Base-by-base conservation (phyloP, 805 yeast genomes). In the Candida insectorum region DNA sequence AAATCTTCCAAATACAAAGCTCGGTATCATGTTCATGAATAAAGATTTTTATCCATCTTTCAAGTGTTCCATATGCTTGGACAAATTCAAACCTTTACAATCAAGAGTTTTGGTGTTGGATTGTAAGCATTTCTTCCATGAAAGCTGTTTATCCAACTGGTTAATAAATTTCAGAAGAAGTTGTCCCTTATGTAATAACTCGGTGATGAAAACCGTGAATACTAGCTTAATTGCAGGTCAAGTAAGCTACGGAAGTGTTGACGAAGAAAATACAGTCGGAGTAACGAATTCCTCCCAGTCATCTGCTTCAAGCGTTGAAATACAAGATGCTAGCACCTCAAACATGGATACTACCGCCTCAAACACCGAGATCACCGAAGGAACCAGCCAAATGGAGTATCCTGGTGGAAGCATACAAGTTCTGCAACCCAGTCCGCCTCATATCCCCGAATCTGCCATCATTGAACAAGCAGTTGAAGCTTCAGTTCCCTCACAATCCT, bases 21-120 rank as follows among this genome's bases (percentile, higher is more conserved):
- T 50, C 12, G 43, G 49, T 34, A 43, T 56, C 5, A 32, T 60
- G 16, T 39, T 57, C 3, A 49, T 60, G 13, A 59, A 62, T 5
- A 41, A 49, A 22, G 65, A 61, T 44, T 61, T 56, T 36, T 61
- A 44, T 30, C 67, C 72, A 1, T 55, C 78, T 1, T 72, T 62
- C 41, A 78, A 75, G 51, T 79, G 85, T 48, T 72, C 76, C 16
- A 77, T 79, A 16, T 79, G 85, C 44, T 62, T 79, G 26, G 82
- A 73, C 28, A 69, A 63, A 40, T 78, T 71, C 45, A 54, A 58
- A 8, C 69, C 71, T 11, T 65, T 75, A 20, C 59, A 56, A 35
- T 62, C 74, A 15, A 58, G 61, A 30, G 75, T 79, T 13, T 60
- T 77, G 56, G 60, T 69, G 15, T 59, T 79, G 30, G 78, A 77